These are phyloP conservation scores for Daldinia eschscholtzii DNA, from an alignment of 2,329 filamentous ascomycete genomes.

Conservation along the genomic window DNA sequence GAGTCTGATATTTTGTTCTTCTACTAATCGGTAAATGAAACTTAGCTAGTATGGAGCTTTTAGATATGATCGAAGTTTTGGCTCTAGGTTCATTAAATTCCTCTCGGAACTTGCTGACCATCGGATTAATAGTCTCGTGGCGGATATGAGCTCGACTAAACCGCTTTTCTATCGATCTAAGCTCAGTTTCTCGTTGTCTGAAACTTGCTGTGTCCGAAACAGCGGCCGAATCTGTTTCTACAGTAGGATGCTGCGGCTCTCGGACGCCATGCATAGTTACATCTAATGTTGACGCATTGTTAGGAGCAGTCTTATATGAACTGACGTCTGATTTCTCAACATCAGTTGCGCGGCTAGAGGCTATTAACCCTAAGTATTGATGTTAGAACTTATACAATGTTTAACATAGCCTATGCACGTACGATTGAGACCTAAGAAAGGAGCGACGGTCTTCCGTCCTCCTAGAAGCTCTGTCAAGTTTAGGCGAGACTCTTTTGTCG, in stretches of 20 bases:
- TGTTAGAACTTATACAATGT: conserved; percentile 1
- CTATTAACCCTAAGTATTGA: conserved; percentile 36
- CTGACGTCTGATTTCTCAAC: conserved; percentile 47
- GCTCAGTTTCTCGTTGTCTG: conserved; percentile 55
- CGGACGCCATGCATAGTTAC: conserved; percentile 16
- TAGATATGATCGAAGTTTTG: conserved; percentile 54
- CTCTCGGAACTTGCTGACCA: conserved; percentile 59
- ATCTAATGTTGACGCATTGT: conserved; percentile 40
- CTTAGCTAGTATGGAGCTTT: conserved; percentile 54
- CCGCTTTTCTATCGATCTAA: conserved; percentile 57
- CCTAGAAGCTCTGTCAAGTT: conserved; percentile 38
- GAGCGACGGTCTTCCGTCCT: conserved; percentile 31
- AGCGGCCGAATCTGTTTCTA: conserved; percentile 42
- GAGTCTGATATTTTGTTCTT: conserved; percentile 48
- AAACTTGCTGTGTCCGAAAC: conserved; percentile 57
- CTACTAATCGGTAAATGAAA: conserved; percentile 54
- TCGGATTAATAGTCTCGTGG: conserved; percentile 48
- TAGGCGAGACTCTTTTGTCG: conserved; percentile 40
- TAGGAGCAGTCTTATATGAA: conserved; percentile 50
- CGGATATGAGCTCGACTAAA: conserved; percentile 55
- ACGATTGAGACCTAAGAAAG: conserved; percentile 41
- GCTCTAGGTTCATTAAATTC: conserved; percentile 52
- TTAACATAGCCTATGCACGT: conserved; percentile 19
- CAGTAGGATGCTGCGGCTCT: conserved; percentile 26
- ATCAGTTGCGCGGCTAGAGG: conserved; percentile 35